phyloP scores from a whole-genome alignment of 192 early-diverging fungal species.

The Entophlyctis helioformis region DNA sequence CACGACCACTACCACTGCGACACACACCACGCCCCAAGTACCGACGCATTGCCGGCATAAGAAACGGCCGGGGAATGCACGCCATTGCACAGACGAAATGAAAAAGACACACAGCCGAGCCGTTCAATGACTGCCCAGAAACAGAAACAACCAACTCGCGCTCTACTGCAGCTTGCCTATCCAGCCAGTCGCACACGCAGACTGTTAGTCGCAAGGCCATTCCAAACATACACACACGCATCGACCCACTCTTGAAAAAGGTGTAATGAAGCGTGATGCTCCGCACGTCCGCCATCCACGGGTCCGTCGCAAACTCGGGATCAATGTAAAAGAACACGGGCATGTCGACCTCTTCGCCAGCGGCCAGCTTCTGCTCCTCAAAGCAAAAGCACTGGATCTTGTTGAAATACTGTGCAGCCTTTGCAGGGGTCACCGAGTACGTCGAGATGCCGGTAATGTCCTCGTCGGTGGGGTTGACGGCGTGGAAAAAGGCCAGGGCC shows the following conservation, averaged over 20 bases:
- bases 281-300: conserved; percentile 86
- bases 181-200: too few species aligned
- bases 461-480: conserved; percentile 70
- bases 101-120: too few species aligned
- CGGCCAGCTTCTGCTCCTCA: conserved; percentile 87
- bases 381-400: conserved; percentile 99
- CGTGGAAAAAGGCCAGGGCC: conserved; percentile 90
- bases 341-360: conserved; percentile 83
- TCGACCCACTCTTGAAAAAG: conserved; percentile 75
- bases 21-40: too few species aligned
- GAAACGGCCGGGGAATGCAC: too few species aligned
- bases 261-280: conserved; percentile 90
- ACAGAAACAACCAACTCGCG: too few species aligned
- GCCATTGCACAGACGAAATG: too few species aligned
- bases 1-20: too few species aligned
- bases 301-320: conserved; percentile 89
- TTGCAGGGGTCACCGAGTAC: conserved; percentile 87
- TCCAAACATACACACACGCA: too few species aligned
- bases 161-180: too few species aligned
- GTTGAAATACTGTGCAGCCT: conserved; percentile 94
- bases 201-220: too few species aligned
- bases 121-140: too few species aligned
- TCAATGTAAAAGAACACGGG: conserved; percentile 93
- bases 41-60: too few species aligned
- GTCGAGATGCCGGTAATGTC: conserved; percentile 93